Evolutionary conservation across 192 early-diverging fungal genomes (phyloP), one percentile per base, ranked within the genome.

Genomic region (Backusella circina): DNA sequence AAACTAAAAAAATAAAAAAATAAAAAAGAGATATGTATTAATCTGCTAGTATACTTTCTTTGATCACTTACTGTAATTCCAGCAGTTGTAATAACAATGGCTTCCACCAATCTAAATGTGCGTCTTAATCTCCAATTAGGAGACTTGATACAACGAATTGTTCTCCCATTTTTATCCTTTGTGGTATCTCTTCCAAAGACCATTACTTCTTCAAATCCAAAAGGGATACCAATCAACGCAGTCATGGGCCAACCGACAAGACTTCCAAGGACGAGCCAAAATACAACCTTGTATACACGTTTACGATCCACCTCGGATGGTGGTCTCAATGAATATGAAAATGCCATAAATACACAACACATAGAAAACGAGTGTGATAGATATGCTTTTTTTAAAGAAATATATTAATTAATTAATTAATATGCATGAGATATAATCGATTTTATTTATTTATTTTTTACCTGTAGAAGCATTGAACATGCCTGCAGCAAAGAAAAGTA

Each of bases 281-380:
- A 79, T 8, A 92, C 87, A 21, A 89, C 86, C 13, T 69, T 73
- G 32, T 85, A 87, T 31, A 89, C 88, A 1, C 92, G 76, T 0
- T 75, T 77, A 18, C 80, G 75, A 54, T 77, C 72, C 18, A 79
- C 76, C 12, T 76, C 75, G 16, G 82, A 80, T 3, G 92, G 90
- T 9, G 86, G 81, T 7, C 75, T 65, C 23, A 99, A 84, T 16
- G 88, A 88, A 15, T 86, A 79, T 9, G 93, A 89, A 65, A 90
- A 89, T 0, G 93, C 95, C 35, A 97, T 72, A 74, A 90, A 91
- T 10, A 88, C 84, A n/a, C 87, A 78, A 72, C 88, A 91, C 98
- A 98, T 99, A 36, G 95, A 90, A 85, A 97, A 97, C 26, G 93
- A 88, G 12, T 96, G 95, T 0, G 98, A 97, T 35, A 99, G 82